Base-by-base conservation (phyloP, 2,329 filamentous ascomycete species). In the Nemania sp. region DNA sequence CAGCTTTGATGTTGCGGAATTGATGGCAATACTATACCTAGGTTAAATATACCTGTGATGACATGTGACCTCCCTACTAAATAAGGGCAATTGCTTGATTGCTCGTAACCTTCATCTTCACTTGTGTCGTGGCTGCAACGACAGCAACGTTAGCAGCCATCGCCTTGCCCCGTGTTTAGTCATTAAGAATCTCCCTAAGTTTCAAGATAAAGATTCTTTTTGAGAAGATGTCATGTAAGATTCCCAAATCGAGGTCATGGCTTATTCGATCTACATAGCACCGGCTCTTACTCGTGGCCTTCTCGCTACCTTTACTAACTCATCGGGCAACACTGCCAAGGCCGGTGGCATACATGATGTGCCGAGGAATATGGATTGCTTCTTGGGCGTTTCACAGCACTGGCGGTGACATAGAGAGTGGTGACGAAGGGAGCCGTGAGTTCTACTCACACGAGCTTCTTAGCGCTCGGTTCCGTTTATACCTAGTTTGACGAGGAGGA, bases 341-440 rank as follows among this genome's bases (percentile, higher is more conserved):
- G 56, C 62, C 62, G 59, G 57, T 59, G 62, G 59, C 59, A 56
- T 62, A 64, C 59, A 60, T 60, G 46, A 54, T 51, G 54, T 47
- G 53, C 60, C 60, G 57, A 63, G 48, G 43, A 40, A 52, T 46
- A 56, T 58, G 40, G 51, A 62, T 52, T 63, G 56, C 50, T 57
- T 25, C 35, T 54, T 62, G 59, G 48, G 45, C 42, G 63, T 65
- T 63, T 53, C 60, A 63, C 63, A 63, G 18, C 63, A 65, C 63
- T 63, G 60, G 63, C 60, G 60, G 60, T 63, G 60, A 63, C 63
- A 42, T 55, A 34, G 54, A 56, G 50, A 46, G 40, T 42, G 60
- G 60, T 63, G 60, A 63, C 63, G 47, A 57, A 34, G 54, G 54
- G 50, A 46, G 40, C 40, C 46, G 42, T 59, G 45, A 46, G 42